Evolutionary conservation across 345 rosid species (phyloP).

Genomic region (Stellera chamaejasme): DNA sequence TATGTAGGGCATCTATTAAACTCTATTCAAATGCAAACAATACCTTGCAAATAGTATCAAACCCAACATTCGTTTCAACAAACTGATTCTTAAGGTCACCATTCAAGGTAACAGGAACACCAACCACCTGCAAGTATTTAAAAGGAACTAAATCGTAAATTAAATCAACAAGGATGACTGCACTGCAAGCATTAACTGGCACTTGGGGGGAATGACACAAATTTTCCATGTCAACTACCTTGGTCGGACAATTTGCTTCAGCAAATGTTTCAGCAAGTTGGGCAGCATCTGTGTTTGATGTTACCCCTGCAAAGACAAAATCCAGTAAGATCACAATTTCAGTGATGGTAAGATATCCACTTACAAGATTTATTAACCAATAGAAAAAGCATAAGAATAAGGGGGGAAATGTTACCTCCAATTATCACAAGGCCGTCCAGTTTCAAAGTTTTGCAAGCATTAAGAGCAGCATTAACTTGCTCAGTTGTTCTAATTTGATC

Average conservation of each 20-base stretch:
- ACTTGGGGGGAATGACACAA: neutral
- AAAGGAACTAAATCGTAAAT: neutral
- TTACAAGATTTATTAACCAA: neutral
- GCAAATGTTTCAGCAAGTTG: conserved; percentile 97
- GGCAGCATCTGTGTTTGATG: conserved; percentile 97
- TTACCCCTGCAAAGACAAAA: conserved; percentile 56
- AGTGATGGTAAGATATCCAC: neutral
- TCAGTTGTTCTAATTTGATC: conserved; percentile 97
- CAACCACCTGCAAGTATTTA: conserved; percentile 60
- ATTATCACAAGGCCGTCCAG: conserved; percentile 93
- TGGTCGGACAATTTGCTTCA: conserved; percentile 75
- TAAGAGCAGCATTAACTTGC: conserved; percentile 84
- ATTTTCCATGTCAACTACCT: conserved; percentile 35
- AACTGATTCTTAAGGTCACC: conserved; percentile 98
- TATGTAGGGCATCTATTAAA: neutral
- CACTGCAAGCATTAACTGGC: conserved; percentile 2
- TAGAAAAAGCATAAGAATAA: neutral
- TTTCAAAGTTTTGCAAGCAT: conserved; percentile 76
- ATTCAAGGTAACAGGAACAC: conserved; percentile 93
- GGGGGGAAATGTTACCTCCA: conserved; percentile 54
- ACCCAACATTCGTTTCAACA: conserved; percentile 93
- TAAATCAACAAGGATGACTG: neutral
- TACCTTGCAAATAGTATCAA: conserved; percentile 98
- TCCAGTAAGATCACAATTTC: conserved; percentile 9
- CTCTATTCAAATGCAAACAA: neutral